Percentiles rank a stretch among this genome's conserved stretches.
phyloP scores from a whole-genome alignment of 2,329 filamentous ascomycete genomes.

The Cladosporium sp. region DNA sequence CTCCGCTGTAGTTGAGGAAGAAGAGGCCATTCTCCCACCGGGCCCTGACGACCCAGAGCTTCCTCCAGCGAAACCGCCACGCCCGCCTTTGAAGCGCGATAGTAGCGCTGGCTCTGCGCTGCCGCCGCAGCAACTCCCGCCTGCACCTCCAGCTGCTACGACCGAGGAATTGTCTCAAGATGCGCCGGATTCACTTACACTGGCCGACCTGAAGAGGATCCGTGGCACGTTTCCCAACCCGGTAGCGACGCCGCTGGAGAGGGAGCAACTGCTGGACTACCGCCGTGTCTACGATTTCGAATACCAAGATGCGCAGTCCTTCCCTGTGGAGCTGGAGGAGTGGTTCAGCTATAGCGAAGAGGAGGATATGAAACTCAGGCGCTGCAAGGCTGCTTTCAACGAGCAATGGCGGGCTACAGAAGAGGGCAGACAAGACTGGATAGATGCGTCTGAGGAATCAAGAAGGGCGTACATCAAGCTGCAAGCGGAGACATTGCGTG shows the following conservation, averaged over 20 bases:
- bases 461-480: constrained; percentile 58
- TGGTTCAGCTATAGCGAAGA: constrained; percentile 94
- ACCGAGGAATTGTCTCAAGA: constrained; percentile 34
- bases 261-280: constrained; percentile 33
- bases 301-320: constrained; percentile 53
- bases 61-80: constrained; percentile 21
- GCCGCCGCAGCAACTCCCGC: constrained; percentile 43
- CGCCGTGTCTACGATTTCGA: constrained; percentile 72
- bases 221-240: constrained; percentile 45
- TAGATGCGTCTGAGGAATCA: constrained; percentile 59
- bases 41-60: constrained; percentile 11
- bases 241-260: constrained; percentile 22
- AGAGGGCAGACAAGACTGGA: constrained; percentile 60
- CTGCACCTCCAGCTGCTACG: constrained; percentile 41
- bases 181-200: constrained; percentile 47
- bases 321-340: constrained; percentile 90
- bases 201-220: constrained; percentile 48
- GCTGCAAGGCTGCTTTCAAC: constrained; percentile 75
- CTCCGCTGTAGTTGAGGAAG: constrained; percentile 1
- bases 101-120: constrained; percentile 36
- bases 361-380: constrained; percentile 76
- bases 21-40: constrained; percentile 7
- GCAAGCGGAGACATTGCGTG: constrained; percentile 37
- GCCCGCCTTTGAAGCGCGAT: constrained; percentile 44
- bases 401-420: constrained; percentile 62